Evolutionary conservation across 2,329 filamentous ascomycete genomes (phyloP).

Genomic region (Botrytis cinerea): DNA sequence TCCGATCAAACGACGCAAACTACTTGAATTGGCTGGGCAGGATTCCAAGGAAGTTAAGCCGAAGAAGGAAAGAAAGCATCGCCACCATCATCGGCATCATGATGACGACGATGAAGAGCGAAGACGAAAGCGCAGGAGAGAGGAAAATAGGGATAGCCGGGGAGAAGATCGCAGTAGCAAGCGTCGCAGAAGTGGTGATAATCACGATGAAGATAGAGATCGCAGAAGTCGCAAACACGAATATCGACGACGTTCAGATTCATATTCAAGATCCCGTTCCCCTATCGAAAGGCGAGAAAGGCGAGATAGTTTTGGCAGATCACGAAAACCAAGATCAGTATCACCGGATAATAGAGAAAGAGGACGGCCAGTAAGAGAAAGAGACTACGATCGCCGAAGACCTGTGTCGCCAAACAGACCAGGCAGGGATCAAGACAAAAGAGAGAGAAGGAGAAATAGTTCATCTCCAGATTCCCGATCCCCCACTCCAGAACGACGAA

Average conservation of each 20-base stretch:
- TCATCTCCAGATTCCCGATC: conserved; percentile 42
- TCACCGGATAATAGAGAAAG: conserved; percentile 38
- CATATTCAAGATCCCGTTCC: conserved; percentile 38
- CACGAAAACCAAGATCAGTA: conserved; percentile 34
- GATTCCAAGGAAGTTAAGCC: conserved; percentile 49
- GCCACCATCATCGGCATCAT: conserved; percentile 46
- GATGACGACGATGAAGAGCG: conserved; percentile 43
- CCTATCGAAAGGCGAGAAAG: conserved; percentile 31
- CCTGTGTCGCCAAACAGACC: conserved; percentile 21
- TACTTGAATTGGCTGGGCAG: conserved; percentile 63
- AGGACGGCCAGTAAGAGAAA: conserved; percentile 28
- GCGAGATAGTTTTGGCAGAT: conserved; percentile 33
- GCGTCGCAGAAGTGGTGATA: conserved; percentile 43
- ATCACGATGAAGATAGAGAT: conserved; percentile 39
- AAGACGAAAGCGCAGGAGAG: conserved; percentile 48
- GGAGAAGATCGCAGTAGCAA: conserved; percentile 48
- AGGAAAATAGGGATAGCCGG: conserved; percentile 39
- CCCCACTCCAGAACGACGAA: conserved; percentile 44
- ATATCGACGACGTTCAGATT: conserved; percentile 47
- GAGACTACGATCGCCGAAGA: conserved; percentile 30
- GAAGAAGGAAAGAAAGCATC: conserved; percentile 49
- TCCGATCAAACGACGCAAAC: conserved; percentile 64
- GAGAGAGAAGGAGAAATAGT: conserved; percentile 29
- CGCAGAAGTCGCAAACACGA: conserved; percentile 35
- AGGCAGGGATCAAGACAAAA: neutral